Percentiles rank a stretch among this genome's conserved stretches.
Evolutionary conservation across 2,329 filamentous ascomycete genomes (phyloP).

Genomic region (Fusarium sp.): DNA sequence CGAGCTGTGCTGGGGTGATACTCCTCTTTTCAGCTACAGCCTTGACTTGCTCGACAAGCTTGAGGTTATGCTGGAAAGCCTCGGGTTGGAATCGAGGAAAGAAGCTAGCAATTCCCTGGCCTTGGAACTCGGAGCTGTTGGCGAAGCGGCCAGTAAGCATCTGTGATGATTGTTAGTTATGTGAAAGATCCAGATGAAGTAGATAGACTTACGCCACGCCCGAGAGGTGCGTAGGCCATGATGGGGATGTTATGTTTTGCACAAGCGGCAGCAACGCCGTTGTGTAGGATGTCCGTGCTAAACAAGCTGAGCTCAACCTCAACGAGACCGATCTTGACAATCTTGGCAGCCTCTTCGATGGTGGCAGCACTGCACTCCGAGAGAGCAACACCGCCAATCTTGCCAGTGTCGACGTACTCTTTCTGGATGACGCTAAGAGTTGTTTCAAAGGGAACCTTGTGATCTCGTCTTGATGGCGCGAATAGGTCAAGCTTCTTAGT

Average conservation of each 20-base stretch:
- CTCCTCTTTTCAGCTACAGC: slow-evolving; percentile 69
- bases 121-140: slow-evolving; percentile 41
- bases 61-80: slow-evolving; percentile 72
- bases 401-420: slow-evolving; percentile 64
- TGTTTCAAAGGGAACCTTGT: slow-evolving; percentile 57
- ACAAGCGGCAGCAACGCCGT: slow-evolving; percentile 67
- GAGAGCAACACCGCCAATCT: slow-evolving; percentile 64
- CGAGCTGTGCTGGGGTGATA: slow-evolving; percentile 72
- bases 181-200: background rate
- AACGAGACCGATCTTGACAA: slow-evolving; percentile 59
- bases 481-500: slow-evolving; percentile 72
- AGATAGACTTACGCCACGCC: slow-evolving; percentile 59
- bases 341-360: slow-evolving; percentile 60
- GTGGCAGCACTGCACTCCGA: slow-evolving; percentile 64
- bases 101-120: slow-evolving; percentile 33
- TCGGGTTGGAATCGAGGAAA: slow-evolving; percentile 72
- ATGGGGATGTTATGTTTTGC: slow-evolving; percentile 75
- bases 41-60: slow-evolving; percentile 69
- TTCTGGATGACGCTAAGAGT: slow-evolving; percentile 57
- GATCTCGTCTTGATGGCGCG: slow-evolving; percentile 68
- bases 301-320: slow-evolving; percentile 68
- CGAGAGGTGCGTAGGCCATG: slow-evolving; percentile 78
- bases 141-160: slow-evolving; percentile 49
- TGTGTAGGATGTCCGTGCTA: slow-evolving; percentile 60
- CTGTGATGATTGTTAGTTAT: slow-evolving; percentile 36